phyloP scores from a whole-genome alignment of 345 rosid species.

The Linum lewisii region DNA sequence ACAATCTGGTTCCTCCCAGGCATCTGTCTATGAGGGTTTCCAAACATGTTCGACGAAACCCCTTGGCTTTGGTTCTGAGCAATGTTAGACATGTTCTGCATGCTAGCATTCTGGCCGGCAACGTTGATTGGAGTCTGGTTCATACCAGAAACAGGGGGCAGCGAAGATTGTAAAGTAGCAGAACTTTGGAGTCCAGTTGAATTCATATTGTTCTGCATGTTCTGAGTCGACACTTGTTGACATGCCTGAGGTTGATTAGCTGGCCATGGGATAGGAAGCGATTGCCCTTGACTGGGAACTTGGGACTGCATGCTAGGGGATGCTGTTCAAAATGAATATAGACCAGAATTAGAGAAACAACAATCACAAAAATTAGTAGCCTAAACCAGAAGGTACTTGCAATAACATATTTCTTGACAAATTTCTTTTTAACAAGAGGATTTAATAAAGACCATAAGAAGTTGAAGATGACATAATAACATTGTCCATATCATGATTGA shows the following conservation, averaged over 20 bases:
- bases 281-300: conserved; percentile 49
- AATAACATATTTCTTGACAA: neutral
- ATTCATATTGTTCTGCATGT: conserved; percentile 50
- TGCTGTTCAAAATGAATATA: conserved; percentile 23
- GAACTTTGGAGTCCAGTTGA: conserved; percentile 57
- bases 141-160: conserved; percentile 50
- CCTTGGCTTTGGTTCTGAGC: conserved; percentile 61
- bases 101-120: conserved; percentile 54
- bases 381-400: neutral
- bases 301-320: conserved; percentile 43
- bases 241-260: conserved; percentile 63
- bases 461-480: too few species aligned
- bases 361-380: neutral
- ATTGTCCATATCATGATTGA: neutral
- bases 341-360: conserved; percentile 16
- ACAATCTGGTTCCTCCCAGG: conserved; percentile 54
- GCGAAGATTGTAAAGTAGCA: conserved; percentile 49
- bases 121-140: conserved; percentile 36
- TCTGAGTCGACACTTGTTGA: conserved; percentile 53
- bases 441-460: neutral
- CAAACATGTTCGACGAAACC: conserved; percentile 43
- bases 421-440: neutral
- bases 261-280: conserved; percentile 42
- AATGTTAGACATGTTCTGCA: conserved; percentile 63
- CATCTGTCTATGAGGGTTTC: conserved; percentile 61